These are phyloP conservation scores for Scedosporium aurantiacum DNA, from an alignment of 2,329 filamentous ascomycete genomes.

Conservation along the genomic window DNA sequence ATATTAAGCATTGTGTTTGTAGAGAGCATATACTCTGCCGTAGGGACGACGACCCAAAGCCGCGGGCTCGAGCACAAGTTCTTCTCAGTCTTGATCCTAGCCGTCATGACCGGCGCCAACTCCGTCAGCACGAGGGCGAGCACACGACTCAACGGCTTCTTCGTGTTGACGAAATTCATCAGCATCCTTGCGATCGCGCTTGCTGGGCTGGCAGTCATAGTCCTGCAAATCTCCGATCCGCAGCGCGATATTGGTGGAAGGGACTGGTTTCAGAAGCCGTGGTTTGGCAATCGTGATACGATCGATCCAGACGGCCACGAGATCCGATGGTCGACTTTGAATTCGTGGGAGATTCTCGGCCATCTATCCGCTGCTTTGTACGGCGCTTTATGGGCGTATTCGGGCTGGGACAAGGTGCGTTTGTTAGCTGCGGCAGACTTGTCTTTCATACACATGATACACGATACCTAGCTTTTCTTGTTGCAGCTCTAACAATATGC, in stretches of 20 bases:
- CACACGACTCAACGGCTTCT: constrained; percentile 43
- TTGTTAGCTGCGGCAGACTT: too few species aligned
- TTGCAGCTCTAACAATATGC: background rate
- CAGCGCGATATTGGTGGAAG: constrained; percentile 29
- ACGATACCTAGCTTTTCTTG: too few species aligned
- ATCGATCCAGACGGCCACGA: constrained; percentile 35
- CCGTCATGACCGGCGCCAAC: constrained; percentile 37
- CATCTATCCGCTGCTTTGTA: constrained; percentile 51
- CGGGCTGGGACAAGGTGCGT: constrained; percentile 53
- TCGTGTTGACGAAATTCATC: constrained; percentile 42
- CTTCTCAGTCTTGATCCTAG: constrained; percentile 35
- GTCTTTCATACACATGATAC: too few species aligned
- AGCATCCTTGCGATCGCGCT: constrained; percentile 36
- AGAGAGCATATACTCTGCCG: constrained; percentile 44
- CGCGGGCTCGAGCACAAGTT: constrained; percentile 35
- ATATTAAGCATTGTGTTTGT: constrained; percentile 55
- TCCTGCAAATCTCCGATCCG: constrained; percentile 26
- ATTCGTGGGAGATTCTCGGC: constrained; percentile 47
- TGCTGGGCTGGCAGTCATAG: constrained; percentile 35
- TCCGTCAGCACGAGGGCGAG: constrained; percentile 44
- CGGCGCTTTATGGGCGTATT: constrained; percentile 53
- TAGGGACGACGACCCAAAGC: constrained; percentile 33
- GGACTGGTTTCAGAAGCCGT: constrained; percentile 41
- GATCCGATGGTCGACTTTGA: constrained; percentile 36
- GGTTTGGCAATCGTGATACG: constrained; percentile 43